A percentile compares a stretch with the other conserved stretches of the same genome.
Evolutionary conservation across 805 yeast genomes (phyloP).

Genomic region (Saturnispora quitensis): DNA sequence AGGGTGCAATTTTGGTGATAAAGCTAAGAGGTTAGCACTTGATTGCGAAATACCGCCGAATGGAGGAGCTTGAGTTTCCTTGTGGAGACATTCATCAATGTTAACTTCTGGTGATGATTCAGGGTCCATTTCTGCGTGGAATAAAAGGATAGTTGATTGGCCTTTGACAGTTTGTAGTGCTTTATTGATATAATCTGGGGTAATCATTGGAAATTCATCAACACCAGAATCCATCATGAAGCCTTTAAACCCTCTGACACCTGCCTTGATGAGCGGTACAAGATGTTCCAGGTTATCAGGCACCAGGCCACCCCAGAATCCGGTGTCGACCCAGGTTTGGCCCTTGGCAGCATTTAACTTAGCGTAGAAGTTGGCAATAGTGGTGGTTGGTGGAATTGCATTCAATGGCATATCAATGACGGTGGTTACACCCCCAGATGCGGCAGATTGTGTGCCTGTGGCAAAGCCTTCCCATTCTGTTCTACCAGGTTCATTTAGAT

Average conservation of each 20-base stretch:
- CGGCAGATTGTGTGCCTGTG: slow-evolving; percentile 93
- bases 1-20: slow-evolving; percentile 46
- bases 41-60: slow-evolving; percentile 31
- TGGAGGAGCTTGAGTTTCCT: background rate
- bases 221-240: slow-evolving; percentile 93
- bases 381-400: slow-evolving; percentile 94
- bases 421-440: slow-evolving; percentile 93
- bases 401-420: slow-evolving; percentile 94
- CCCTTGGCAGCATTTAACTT: slow-evolving; percentile 73
- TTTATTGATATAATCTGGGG: slow-evolving; percentile 48
- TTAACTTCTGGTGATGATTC: background rate
- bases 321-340: slow-evolving; percentile 88
- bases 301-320: slow-evolving; percentile 93
- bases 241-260: slow-evolving; percentile 92
- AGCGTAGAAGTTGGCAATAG: slow-evolving; percentile 59
- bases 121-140: slow-evolving; percentile 80
- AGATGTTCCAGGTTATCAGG: slow-evolving; percentile 68
- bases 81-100: background rate
- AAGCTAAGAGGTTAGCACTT: slow-evolving; percentile 46
- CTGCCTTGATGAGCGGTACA: slow-evolving; percentile 68
- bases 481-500: slow-evolving; percentile 93
- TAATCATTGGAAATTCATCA: slow-evolving; percentile 85
- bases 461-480: slow-evolving; percentile 98
- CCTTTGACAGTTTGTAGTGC: slow-evolving; percentile 61
- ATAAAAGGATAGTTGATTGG: slow-evolving; percentile 66